Evolutionary conservation across 352 stramenopile species (phyloP).

Genomic region (Phytopythium boreale): DNA sequence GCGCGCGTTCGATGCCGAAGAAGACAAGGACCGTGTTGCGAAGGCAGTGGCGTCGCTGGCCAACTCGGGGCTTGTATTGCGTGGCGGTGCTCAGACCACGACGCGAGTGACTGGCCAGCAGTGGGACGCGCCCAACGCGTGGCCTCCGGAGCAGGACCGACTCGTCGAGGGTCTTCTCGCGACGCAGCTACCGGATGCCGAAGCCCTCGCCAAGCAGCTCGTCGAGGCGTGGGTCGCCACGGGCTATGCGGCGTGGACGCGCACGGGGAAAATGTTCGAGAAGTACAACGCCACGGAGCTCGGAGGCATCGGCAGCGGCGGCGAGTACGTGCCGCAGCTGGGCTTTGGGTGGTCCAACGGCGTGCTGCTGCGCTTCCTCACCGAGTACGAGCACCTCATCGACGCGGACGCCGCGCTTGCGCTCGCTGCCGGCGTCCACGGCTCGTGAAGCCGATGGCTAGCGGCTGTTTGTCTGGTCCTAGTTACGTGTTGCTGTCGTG

Average conservation of each 20-base stretch:
- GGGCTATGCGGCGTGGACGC: conserved; percentile 46
- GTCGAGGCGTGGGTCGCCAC: conserved; percentile 62
- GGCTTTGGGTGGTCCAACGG: conserved; percentile 88
- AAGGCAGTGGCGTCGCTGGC: conserved; percentile 45
- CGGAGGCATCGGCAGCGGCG: conserved; percentile 64
- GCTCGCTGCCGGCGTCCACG: neutral
- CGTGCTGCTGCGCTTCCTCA: conserved; percentile 86
- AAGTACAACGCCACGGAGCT: conserved; percentile 84
- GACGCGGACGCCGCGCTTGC: conserved; percentile 4
- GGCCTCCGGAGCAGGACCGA: conserved; percentile 81
- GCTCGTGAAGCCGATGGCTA: neutral
- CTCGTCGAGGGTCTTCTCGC: conserved; percentile 74
- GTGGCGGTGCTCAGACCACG: conserved; percentile 68
- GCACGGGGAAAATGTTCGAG: conserved; percentile 85
- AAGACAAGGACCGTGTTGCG: conserved; percentile 38
- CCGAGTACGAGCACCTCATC: conserved; percentile 64
- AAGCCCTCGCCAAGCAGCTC: conserved; percentile 41
- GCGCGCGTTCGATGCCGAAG: conserved; percentile 43
- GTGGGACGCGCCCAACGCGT: conserved; percentile 87
- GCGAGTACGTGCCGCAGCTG: conserved; percentile 88
- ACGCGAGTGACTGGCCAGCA: conserved; percentile 73
- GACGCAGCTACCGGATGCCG: conserved; percentile 42
- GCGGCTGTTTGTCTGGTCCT: no score
- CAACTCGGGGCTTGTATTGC: conserved; percentile 60
- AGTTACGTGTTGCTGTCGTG: no score